Percentiles rank a stretch among this genome's conserved stretches.
Conservation (phyloP, 805 yeast species). For the Cyberlindnera subsufficiens region DNA sequence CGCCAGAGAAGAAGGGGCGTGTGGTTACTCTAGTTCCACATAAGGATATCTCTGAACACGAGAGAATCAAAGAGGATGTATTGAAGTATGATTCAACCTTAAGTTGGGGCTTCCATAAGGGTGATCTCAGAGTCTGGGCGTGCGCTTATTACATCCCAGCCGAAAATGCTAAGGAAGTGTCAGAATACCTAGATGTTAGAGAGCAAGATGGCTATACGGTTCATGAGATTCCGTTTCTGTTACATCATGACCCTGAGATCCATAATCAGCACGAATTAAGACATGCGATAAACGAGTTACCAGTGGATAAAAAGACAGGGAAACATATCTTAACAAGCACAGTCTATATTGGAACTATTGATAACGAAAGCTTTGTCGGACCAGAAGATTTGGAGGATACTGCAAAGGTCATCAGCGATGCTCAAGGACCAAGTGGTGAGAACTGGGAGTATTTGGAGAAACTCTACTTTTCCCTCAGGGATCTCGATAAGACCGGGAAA, state of each 20-base stretch:
- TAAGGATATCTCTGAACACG: constrained; percentile 41
- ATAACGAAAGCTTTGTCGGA: constrained; percentile 79
- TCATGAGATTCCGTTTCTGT: constrained; percentile 58
- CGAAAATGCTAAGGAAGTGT: constrained; percentile 52
- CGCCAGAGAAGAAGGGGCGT: constrained; percentile 81
- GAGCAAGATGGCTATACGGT: constrained; percentile 87
- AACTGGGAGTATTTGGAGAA: constrained; percentile 65
- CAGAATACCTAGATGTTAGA: constrained; percentile 66
- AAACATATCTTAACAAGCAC: constrained; percentile 44
- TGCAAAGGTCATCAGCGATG: constrained; percentile 49
- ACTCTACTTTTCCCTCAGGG: constrained; percentile 44
- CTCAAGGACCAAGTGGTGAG: constrained; percentile 77
- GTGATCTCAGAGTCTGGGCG: constrained; percentile 61
- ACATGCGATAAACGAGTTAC: constrained; percentile 17
- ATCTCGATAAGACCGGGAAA: constrained; percentile 17
- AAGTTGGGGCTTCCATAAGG: constrained; percentile 25
- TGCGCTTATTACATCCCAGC: constrained; percentile 79
- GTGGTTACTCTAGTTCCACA: constrained; percentile 76
- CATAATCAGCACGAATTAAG: constrained; percentile 4
- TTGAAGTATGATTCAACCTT: constrained; percentile 20
- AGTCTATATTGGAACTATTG: constrained; percentile 80
- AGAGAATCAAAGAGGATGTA: constrained; percentile 37
- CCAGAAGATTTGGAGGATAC: constrained; percentile 60
- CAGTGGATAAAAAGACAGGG: constrained; percentile 28
- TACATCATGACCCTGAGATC: constrained; percentile 26